Evolutionary conservation across 2,329 filamentous ascomycete species (phyloP).

Genomic region (Pseudocercospora cruenta): DNA sequence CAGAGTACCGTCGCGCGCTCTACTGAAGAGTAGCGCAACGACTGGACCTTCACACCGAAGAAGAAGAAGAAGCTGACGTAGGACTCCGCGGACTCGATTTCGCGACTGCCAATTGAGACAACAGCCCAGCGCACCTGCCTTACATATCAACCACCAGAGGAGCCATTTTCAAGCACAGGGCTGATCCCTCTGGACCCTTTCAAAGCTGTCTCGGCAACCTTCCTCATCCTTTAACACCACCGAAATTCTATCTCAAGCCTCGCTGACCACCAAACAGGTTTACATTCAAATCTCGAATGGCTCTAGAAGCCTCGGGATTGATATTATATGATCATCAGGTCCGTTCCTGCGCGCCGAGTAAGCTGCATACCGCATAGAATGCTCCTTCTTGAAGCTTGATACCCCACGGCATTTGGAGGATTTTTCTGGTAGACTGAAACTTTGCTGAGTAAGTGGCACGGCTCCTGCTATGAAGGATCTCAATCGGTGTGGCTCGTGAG

Average conservation of each 20-base stretch:
- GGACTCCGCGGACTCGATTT: neutral
- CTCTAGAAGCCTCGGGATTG: neutral
- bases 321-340: constrained; percentile 4
- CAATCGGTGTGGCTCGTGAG: neutral
- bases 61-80: neutral
- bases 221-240: neutral
- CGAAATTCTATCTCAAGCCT: neutral
- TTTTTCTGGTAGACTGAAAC: neutral
- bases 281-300: neutral
- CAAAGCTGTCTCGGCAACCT: neutral
- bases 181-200: neutral
- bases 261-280: constrained; percentile 2
- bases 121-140: neutral
- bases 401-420: neutral
- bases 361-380: neutral
- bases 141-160: neutral
- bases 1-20: neutral
- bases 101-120: neutral
- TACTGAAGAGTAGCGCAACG: neutral
- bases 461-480: neutral
- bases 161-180: neutral
- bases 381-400: neutral
- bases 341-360: constrained; percentile 4
- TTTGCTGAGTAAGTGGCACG: neutral
- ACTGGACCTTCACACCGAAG: neutral